Evolutionary conservation across 2,329 filamentous ascomycete species (phyloP).

Genomic region (Colletotrichum cordylinicola): DNA sequence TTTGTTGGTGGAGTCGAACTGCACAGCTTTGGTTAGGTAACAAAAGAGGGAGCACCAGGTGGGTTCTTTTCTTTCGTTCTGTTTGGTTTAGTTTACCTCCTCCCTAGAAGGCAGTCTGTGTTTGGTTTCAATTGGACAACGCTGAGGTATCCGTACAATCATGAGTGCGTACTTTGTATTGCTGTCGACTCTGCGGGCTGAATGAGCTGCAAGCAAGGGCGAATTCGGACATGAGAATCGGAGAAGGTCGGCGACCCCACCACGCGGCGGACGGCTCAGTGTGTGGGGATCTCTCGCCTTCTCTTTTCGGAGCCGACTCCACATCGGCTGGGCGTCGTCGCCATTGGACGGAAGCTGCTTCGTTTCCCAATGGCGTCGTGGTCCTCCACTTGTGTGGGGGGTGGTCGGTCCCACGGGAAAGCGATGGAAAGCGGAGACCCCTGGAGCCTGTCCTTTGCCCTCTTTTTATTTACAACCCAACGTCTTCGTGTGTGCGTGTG

Average conservation of each 20-base stretch:
- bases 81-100: background rate
- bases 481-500: background rate
- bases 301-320: background rate
- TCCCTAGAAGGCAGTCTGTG: background rate
- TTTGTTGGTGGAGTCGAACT: background rate
- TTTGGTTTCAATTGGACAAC: background rate
- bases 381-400: constrained; percentile 1
- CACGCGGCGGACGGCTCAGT: background rate
- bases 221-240: constrained; percentile 16
- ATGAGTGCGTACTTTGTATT: background rate
- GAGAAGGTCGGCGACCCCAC: constrained; percentile 17
- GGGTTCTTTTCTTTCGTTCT: background rate
- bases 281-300: background rate
- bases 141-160: no score
- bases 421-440: background rate
- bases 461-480: background rate
- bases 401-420: background rate
- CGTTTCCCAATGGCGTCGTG: background rate
- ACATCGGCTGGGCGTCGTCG: background rate
- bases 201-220: constrained; percentile 8
- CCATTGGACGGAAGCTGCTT: background rate
- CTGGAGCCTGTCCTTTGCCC: background rate
- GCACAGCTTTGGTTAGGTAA: background rate
- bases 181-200: background rate
- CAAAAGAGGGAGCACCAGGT: background rate